Conservation (phyloP, 1,139 yeast species). For the Scheffersomyces titani region DNA sequence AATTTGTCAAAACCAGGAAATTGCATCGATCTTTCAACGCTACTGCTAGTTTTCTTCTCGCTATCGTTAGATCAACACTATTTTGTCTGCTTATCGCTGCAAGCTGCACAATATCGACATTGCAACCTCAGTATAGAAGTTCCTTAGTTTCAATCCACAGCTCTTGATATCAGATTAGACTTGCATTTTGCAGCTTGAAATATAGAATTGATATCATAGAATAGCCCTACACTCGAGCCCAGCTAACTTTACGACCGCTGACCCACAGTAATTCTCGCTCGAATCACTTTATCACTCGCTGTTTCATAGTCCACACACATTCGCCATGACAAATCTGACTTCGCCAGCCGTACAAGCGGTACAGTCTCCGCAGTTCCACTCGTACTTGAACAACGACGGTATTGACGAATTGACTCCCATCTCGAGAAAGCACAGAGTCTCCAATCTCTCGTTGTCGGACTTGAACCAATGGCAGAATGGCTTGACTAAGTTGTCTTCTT, state of each 20-base stretch:
- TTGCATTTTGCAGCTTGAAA: neutral
- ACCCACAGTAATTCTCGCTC: neutral
- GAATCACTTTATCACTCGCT: neutral
- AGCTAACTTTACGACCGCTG: neutral
- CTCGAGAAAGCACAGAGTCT: slow-evolving; percentile 62
- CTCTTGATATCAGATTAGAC: neutral
- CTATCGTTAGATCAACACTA: neutral
- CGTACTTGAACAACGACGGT: slow-evolving; percentile 71
- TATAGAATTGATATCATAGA: neutral
- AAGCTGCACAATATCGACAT: neutral
- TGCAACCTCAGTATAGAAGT: neutral
- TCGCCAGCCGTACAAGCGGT: slow-evolving; percentile 1
- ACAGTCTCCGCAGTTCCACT: slow-evolving; percentile 34
- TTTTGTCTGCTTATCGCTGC: neutral
- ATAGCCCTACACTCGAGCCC: neutral
- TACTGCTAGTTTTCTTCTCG: neutral
- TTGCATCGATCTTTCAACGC: neutral
- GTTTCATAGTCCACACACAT: neutral
- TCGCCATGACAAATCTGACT: neutral
- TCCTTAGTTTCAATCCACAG: neutral
- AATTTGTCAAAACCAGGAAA: neutral
- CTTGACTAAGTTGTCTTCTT: slow-evolving; percentile 47
- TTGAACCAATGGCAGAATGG: slow-evolving; percentile 61
- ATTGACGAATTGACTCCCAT: slow-evolving; percentile 66
- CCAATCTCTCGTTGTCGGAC: slow-evolving; percentile 70